phyloP scores from a whole-genome alignment of 1,139 yeast species.

The Petasospora rhodanensis region DNA sequence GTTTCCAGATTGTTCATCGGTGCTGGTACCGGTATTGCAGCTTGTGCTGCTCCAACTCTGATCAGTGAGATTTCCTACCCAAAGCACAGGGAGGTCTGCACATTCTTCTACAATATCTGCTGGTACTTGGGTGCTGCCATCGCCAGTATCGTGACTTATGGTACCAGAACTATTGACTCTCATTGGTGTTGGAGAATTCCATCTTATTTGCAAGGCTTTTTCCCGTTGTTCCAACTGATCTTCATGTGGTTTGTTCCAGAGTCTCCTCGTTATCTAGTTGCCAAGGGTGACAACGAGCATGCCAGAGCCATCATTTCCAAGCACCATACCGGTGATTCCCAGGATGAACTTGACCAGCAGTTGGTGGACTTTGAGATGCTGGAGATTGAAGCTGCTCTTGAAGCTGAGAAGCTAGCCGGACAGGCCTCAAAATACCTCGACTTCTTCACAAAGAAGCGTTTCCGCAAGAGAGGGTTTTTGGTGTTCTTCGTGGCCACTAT shows the following conservation, averaged over 20 bases:
- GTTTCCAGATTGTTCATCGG: conserved; percentile 35
- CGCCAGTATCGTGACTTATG: conserved; percentile 53
- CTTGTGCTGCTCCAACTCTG: conserved; percentile 37
- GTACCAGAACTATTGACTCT: conserved; percentile 29
- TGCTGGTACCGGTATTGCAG: conserved; percentile 35
- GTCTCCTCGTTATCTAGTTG: conserved; percentile 67
- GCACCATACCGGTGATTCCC: conserved; percentile 37
- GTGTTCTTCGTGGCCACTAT: conserved; percentile 33
- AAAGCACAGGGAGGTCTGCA: conserved; percentile 40
- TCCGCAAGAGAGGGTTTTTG: conserved; percentile 39
- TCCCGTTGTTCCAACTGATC: conserved; percentile 20
- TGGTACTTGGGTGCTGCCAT: conserved; percentile 49
- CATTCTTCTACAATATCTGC: conserved; percentile 42
- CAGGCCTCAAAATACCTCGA: conserved; percentile 30
- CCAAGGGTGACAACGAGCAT: conserved; percentile 45
- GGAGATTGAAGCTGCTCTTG: conserved; percentile 11
- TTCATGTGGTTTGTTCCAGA: conserved; percentile 44
- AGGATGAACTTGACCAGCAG: conserved; percentile 38
- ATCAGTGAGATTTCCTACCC: conserved; percentile 39
- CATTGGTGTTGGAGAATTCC: conserved; percentile 41
- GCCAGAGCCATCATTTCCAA: conserved; percentile 43
- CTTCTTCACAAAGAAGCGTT: conserved; percentile 33
- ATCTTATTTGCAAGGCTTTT: conserved; percentile 37
- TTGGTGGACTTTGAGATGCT: conserved; percentile 12
- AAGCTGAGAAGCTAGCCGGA: conserved; percentile 27